Evolutionary conservation across 371 early-diverging fungal species (phyloP), one percentile per base, ranked within the genome.

Genomic region (Saksenaea oblongispora): DNA sequence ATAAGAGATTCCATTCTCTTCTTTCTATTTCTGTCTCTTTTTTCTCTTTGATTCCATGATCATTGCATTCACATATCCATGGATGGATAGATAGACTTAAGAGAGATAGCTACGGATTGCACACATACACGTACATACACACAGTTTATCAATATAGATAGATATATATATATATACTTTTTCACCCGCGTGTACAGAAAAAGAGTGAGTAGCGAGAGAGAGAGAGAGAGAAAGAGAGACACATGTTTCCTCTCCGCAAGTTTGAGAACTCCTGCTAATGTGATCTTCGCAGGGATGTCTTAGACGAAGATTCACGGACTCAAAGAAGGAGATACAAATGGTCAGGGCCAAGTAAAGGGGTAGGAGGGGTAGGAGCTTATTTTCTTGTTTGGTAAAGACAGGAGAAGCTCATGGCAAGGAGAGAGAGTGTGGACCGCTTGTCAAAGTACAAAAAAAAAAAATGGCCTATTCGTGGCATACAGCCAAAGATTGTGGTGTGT

Each of bases 401-500:
- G 18, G n/a, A 41, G n/a, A 3, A 41, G 24, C 51, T 47, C 51
- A 47, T 47, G 51, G 18, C n/a, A 47, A 47, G 22, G 51, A 47
- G 51, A 17, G 42, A 17, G 18, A 17, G 17, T 17, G 7, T 47
- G 51, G 9, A 47, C 11, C 51, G 51, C 51, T 47, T 47, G 51
- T 47, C 51, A 47, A 47, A 47, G 51, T n/a, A n/a, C n/a, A n/a
- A n/a, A n/a, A n/a, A 47, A 47, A 22, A 17, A 47, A 47, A 11
- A 22, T 22, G n/a, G 9, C 24, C 18, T 18, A 22, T 47, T 10
- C 17, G 51, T n/a, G 14, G 14, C 18, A 41, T 22, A 47, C 51
- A 11, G 51, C 17, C 24, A 47, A 5, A 47, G 22, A 7, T 4
- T 31, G n/a, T n/a, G n/a, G n/a, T 31, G 31, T 31, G 31, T 31